phyloP scores from a whole-genome alignment of 768 basidiomycete species.

The Polyporus arcularius region DNA sequence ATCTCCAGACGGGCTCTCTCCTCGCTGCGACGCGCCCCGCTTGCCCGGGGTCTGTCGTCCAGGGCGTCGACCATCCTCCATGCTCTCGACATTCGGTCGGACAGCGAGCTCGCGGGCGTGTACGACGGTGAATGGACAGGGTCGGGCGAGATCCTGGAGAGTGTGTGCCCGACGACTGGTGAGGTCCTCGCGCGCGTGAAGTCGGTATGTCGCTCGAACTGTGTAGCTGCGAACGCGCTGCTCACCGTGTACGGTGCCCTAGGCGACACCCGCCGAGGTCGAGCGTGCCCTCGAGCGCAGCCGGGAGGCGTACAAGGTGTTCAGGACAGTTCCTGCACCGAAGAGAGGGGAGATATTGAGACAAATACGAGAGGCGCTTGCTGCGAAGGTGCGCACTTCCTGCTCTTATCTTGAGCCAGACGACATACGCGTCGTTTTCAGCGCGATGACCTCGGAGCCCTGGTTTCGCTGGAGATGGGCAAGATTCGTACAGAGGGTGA shows the following conservation, averaged over 20 bases:
- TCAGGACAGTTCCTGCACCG: slow-evolving; percentile 83
- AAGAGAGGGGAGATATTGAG: slow-evolving; percentile 85
- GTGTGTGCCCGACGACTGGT: slow-evolving; percentile 84
- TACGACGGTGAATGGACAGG: slow-evolving; percentile 86
- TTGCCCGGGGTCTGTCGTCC: slow-evolving; percentile 57
- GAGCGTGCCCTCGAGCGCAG: slow-evolving; percentile 66
- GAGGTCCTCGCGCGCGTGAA: slow-evolving; percentile 77
- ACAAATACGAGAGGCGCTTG: slow-evolving; percentile 82
- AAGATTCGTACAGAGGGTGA: slow-evolving; percentile 88
- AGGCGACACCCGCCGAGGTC: slow-evolving; percentile 77
- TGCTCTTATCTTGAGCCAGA: background rate
- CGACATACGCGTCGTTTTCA: slow-evolving; percentile 29
- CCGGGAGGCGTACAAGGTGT: slow-evolving; percentile 68
- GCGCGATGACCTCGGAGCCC: slow-evolving; percentile 77
- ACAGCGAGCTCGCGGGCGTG: slow-evolving; percentile 67
- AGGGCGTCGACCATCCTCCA: slow-evolving; percentile 70
- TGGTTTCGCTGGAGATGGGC: slow-evolving; percentile 89
- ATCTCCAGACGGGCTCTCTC: slow-evolving; percentile 10
- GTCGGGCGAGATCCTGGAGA: slow-evolving; percentile 67
- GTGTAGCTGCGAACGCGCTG: background rate
- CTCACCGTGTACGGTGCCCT: background rate
- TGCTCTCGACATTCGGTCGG: slow-evolving; percentile 58
- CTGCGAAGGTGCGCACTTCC: slow-evolving; percentile 58
- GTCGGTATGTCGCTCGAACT: slow-evolving; percentile 48
- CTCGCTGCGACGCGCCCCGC: slow-evolving; percentile 14